Evolutionary conservation across 2,329 filamentous ascomycete species (phyloP).

Genomic region (Curvularia sp.): DNA sequence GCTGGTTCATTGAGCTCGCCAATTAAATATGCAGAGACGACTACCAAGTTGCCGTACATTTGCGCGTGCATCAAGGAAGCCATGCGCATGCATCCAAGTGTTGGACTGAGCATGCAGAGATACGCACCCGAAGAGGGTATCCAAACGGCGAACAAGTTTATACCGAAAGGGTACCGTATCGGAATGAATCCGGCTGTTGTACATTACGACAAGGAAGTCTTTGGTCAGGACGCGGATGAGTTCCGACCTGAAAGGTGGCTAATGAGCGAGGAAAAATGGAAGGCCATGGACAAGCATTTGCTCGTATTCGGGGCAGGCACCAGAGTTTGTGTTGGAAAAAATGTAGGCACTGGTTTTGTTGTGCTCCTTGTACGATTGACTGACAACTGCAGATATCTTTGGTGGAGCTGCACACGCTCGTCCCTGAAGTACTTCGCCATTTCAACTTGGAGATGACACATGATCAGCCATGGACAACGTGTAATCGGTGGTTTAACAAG

Average conservation of each 20-base stretch:
- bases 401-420: slow-evolving; percentile 32
- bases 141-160: slow-evolving; percentile 22
- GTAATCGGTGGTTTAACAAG: slow-evolving; percentile 25
- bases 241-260: slow-evolving; percentile 59
- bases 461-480: slow-evolving; percentile 28
- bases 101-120: slow-evolving; percentile 27
- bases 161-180: slow-evolving; percentile 51
- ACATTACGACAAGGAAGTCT: slow-evolving; percentile 52
- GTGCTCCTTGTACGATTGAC: slow-evolving; percentile 17
- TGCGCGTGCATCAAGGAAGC: slow-evolving; percentile 56
- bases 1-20: slow-evolving; percentile 15
- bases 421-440: slow-evolving; percentile 28
- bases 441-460: slow-evolving; percentile 30
- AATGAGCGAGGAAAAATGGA: slow-evolving; percentile 27
- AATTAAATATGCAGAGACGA: slow-evolving; percentile 23
- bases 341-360: slow-evolving; percentile 13
- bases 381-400: slow-evolving; percentile 17
- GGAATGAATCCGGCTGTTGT: slow-evolving; percentile 57
- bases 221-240: slow-evolving; percentile 48
- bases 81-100: slow-evolving; percentile 51
- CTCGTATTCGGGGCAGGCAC: slow-evolving; percentile 51
- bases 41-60: slow-evolving; percentile 48
- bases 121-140: slow-evolving; percentile 33
- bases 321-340: slow-evolving; percentile 45
- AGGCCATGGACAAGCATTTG: slow-evolving; percentile 35